Evolutionary conservation across 495 filamentous ascomycete genomes (phyloP).

Genomic region (Xylaria acuta): DNA sequence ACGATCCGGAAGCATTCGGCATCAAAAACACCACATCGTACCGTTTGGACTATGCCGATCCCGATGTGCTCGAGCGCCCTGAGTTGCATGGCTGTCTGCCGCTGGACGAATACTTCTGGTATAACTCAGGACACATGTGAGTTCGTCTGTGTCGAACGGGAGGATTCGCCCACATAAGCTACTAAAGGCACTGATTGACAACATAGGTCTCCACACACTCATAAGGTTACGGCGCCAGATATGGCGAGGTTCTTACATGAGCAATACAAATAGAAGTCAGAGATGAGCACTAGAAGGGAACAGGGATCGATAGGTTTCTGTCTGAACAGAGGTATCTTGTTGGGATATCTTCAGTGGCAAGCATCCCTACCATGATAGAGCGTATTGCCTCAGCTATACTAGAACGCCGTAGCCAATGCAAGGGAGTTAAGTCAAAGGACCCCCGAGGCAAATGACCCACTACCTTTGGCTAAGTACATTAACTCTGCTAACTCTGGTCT

Average conservation of each 20-base stretch:
- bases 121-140: conserved; percentile 55
- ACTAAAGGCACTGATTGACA: not conserved
- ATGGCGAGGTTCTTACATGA: not conserved
- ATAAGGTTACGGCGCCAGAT: conserved; percentile 2
- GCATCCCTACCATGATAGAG: too few species aligned
- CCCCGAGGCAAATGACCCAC: not conserved
- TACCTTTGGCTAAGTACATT: too few species aligned
- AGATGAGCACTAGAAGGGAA: not conserved
- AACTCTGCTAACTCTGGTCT: too few species aligned
- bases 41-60: conserved; percentile 56
- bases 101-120: conserved; percentile 60
- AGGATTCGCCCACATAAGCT: not conserved
- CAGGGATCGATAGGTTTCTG: not conserved
- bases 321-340: not conserved
- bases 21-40: conserved; percentile 58
- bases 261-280: conserved; percentile 1
- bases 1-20: conserved; percentile 50
- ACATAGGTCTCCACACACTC: not conserved
- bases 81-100: conserved; percentile 55
- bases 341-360: not conserved
- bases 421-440: not conserved
- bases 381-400: too few species aligned
- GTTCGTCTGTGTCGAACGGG: not conserved
- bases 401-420: not conserved
- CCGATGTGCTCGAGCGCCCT: conserved; percentile 53